phyloP scores from a whole-genome alignment of 176 grass and related monocot species.

The Phoenix dactylifera region DNA sequence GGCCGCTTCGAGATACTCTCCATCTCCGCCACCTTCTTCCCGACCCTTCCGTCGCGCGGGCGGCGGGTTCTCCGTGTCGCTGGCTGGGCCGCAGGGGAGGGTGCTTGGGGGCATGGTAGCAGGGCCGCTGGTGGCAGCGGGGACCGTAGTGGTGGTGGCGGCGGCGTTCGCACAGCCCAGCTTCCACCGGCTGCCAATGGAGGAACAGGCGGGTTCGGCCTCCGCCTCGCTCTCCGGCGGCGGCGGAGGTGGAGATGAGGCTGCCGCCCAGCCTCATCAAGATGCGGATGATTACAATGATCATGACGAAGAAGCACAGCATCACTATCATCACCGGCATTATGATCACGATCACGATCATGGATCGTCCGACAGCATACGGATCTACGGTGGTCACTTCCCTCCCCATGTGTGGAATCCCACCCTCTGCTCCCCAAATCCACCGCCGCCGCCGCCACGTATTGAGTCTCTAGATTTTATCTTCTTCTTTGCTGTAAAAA shows the following conservation, averaged over 20 bases:
- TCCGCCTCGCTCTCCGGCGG: constrained; percentile 42
- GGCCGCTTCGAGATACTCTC: constrained; percentile 82
- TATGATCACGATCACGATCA: constrained; percentile 20
- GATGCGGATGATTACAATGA: too few species aligned
- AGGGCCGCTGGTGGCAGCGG: constrained; percentile 60
- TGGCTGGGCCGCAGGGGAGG: constrained; percentile 81
- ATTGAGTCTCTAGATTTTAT: constrained; percentile 13
- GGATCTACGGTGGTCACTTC: constrained; percentile 49
- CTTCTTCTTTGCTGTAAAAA: too few species aligned
- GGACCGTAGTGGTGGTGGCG: constrained; percentile 60
- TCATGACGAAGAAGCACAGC: too few species aligned
- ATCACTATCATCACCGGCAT: constrained; percentile 12
- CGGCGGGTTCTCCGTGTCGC: constrained; percentile 49
- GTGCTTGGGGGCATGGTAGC: constrained; percentile 62
- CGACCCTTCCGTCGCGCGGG: constrained; percentile 32
- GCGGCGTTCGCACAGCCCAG: constrained; percentile 76
- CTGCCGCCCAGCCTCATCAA: too few species aligned
- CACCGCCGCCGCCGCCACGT: constrained; percentile 37
- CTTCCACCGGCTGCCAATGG: constrained; percentile 73
- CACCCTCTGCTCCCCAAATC: constrained; percentile 30
- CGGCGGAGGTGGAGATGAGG: constrained; percentile 5
- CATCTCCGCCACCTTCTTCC: constrained; percentile 71
- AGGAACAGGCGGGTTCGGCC: constrained; percentile 51
- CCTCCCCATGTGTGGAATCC: constrained; percentile 53
- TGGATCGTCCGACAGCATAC: constrained; percentile 15